These are phyloP conservation scores for Sisymbrium altissimum DNA, from an alignment of 345 rosid species.

Conservation along the genomic window DNA sequence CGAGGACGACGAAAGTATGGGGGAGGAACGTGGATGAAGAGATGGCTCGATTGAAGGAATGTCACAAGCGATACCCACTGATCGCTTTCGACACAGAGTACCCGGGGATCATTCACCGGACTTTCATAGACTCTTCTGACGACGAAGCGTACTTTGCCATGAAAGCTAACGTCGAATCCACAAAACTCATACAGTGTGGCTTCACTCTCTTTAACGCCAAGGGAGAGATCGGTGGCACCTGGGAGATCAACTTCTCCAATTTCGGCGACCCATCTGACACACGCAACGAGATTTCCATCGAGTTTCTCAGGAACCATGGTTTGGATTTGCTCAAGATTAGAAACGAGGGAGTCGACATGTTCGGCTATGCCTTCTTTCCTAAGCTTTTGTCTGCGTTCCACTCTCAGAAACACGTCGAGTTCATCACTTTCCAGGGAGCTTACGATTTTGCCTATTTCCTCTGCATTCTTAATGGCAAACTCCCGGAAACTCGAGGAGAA, in stretches of 20 bases:
- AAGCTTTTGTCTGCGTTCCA: not conserved
- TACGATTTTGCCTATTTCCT: slow-evolving; percentile 24
- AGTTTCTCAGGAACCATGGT: slow-evolving; percentile 18
- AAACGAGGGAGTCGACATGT: slow-evolving; percentile 29
- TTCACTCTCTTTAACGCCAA: slow-evolving; percentile 21
- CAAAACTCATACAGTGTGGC: slow-evolving; percentile 26
- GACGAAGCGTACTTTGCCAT: not conserved
- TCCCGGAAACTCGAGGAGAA: not conserved
- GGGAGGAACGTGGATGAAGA: slow-evolving; percentile 1
- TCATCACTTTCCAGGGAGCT: slow-evolving; percentile 28
- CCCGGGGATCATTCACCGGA: not conserved
- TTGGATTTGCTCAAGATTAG: slow-evolving; percentile 23
- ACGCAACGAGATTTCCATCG: slow-evolving; percentile 12
- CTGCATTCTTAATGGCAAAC: not conserved
- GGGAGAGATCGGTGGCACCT: slow-evolving; percentile 30
- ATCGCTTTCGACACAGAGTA: slow-evolving; percentile 30
- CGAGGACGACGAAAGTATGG: slow-evolving; percentile 12
- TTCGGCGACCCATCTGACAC: slow-evolving; percentile 19
- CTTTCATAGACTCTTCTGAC: not conserved
- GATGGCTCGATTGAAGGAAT: not conserved
- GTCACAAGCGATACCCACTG: not conserved
- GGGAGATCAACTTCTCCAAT: slow-evolving; percentile 33
- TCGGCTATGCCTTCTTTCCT: not conserved
- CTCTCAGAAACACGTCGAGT: not conserved
- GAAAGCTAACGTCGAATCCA: slow-evolving; percentile 18